These are phyloP conservation scores for Fagopyrum esculentum DNA, from an alignment of 148 eudicot genomes.

Conservation along the genomic window DNA sequence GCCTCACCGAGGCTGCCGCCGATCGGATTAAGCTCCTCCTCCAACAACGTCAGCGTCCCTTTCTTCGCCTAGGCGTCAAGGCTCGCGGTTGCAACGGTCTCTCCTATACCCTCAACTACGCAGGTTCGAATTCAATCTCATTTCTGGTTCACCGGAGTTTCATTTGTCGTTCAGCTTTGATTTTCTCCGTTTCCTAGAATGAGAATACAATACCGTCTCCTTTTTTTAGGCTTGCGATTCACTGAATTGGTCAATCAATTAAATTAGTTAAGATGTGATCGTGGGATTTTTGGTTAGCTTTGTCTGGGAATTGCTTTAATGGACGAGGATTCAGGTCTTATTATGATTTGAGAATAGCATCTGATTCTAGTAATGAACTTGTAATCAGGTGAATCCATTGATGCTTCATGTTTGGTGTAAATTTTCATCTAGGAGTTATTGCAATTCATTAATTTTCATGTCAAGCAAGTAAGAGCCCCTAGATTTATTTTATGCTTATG, in stretches of 20 bases:
- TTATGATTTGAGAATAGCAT: background rate
- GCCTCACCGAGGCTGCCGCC: conserved; percentile 67
- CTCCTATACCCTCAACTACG: conserved; percentile 67
- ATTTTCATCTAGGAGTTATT: background rate
- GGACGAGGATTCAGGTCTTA: background rate
- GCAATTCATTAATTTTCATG: background rate
- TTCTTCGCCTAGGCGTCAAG: conserved; percentile 70
- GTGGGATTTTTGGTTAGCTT: background rate
- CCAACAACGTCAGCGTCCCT: conserved; percentile 47
- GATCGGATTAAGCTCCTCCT: conserved; percentile 55
- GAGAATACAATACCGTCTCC: background rate
- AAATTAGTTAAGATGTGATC: background rate
- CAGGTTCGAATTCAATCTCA: conserved; percentile 24
- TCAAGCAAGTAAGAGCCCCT: background rate
- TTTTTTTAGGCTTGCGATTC: background rate
- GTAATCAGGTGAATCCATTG: background rate
- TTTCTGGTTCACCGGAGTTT: background rate
- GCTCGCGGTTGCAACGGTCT: conserved; percentile 87
- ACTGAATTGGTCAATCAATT: background rate
- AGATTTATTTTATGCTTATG: background rate
- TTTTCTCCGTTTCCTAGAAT: background rate
- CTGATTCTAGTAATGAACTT: background rate
- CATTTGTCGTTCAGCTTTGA: background rate
- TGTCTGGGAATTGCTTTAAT: background rate
- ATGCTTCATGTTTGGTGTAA: too few species aligned